phyloP scores from a whole-genome alignment of 192 early-diverging fungal genomes.

The Lobulomyces angularis region DNA sequence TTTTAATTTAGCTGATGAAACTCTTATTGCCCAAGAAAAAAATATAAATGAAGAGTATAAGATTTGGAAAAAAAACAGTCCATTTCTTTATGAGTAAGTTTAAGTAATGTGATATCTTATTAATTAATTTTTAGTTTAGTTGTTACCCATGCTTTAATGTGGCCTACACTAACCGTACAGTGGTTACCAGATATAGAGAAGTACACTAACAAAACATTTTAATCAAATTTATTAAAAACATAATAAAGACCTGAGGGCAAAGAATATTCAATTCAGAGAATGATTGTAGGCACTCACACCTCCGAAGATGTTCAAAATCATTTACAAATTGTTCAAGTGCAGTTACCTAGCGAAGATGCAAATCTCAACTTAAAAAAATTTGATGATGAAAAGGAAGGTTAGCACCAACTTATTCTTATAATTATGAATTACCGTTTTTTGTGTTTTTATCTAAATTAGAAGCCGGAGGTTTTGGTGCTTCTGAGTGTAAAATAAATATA shows the following conservation, averaged over 20 bases:
- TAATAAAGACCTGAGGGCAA: conserved; percentile 67
- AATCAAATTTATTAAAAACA: background rate
- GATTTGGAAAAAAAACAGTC: conserved; percentile 99
- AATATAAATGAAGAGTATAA: conserved; percentile 95
- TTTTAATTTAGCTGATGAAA: no score
- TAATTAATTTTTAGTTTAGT: conserved; percentile 45
- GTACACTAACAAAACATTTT: conserved; percentile 18
- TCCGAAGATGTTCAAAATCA: conserved; percentile 93
- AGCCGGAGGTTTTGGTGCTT: conserved; percentile 66
- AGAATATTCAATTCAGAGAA: conserved; percentile 77
- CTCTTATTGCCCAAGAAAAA: conserved; percentile 63
- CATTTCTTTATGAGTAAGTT: conserved; percentile 84
- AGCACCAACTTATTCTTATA: background rate
- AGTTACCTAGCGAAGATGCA: conserved; percentile 62
- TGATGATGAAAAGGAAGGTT: conserved; percentile 65
- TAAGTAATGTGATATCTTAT: background rate
- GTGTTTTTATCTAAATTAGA: conserved; percentile 23
- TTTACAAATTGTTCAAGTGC: conserved; percentile 86
- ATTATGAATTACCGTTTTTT: background rate
- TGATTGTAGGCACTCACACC: conserved; percentile 92
- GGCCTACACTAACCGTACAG: conserved; percentile 94
- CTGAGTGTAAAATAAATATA: conserved; percentile 74
- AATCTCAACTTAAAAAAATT: conserved; percentile 46
- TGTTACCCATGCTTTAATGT: conserved; percentile 95
- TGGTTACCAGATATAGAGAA: conserved; percentile 92